Percentiles rank a stretch among this genome's conserved stretches.
Evolutionary conservation across 2,329 filamentous ascomycete species (phyloP).

Genomic region (Westerdykella aurantiaca): DNA sequence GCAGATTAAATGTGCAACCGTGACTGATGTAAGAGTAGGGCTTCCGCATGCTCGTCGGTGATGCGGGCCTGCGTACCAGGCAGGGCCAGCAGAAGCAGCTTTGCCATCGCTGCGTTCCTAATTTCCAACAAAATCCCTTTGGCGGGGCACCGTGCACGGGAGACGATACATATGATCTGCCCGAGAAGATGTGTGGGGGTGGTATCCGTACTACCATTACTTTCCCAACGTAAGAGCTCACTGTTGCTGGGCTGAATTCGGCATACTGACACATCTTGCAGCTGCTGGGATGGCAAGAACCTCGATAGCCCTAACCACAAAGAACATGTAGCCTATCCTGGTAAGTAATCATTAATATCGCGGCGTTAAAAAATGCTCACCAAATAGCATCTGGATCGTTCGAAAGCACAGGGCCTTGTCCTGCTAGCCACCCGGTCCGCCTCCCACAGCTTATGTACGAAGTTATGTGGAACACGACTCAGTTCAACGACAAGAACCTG

Average conservation of each 20-base stretch:
- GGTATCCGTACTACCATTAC: constrained; percentile 45
- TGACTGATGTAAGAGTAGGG: constrained; percentile 6
- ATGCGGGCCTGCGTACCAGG: constrained; percentile 13
- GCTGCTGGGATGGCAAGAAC: constrained; percentile 46
- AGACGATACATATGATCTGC: constrained; percentile 18
- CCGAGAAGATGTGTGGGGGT: constrained; percentile 28
- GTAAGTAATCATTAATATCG: constrained; percentile 13
- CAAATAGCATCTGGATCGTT: constrained; percentile 10
- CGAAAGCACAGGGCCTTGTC: constrained; percentile 29
- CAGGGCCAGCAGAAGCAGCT: constrained; percentile 28
- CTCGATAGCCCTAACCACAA: constrained; percentile 51
- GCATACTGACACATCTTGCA: not conserved
- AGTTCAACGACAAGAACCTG: constrained; percentile 19
- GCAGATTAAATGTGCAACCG: not conserved
- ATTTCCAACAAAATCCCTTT: constrained; percentile 38
- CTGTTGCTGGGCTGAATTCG: not conserved
- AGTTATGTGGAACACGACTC: constrained; percentile 42
- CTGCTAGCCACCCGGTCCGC: constrained; percentile 39
- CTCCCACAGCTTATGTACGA: constrained; percentile 45
- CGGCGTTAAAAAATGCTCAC: constrained; percentile 12
- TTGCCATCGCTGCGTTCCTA: constrained; percentile 43
- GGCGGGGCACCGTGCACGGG: constrained; percentile 38
- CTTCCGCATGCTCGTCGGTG: constrained; percentile 26
- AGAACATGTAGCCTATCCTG: constrained; percentile 41
- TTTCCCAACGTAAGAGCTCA: constrained; percentile 38